Conservation (phyloP, 2,329 filamentous ascomycete species). For the Colletotrichum trifolii region DNA sequence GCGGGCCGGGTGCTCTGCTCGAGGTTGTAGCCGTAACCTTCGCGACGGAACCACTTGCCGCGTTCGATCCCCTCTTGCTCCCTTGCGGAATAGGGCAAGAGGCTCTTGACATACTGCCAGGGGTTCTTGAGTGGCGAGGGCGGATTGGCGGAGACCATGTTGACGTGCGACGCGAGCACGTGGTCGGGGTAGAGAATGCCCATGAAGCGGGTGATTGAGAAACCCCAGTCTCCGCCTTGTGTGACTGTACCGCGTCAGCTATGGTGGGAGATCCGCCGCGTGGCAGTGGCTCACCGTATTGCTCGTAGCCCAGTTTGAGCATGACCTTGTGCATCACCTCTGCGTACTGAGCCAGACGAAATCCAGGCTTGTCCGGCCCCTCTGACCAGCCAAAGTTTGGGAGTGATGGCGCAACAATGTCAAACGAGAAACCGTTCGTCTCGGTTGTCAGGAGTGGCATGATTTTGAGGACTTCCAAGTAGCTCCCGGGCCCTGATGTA, state of each 20-base stretch:
- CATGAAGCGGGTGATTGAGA: constrained; percentile 71
- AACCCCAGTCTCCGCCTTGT: constrained; percentile 80
- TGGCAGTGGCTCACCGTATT: constrained; percentile 58
- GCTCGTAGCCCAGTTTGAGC: constrained; percentile 71
- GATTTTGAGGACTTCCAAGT: constrained; percentile 73
- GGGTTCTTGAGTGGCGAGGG: constrained; percentile 65
- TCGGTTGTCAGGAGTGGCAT: constrained; percentile 58
- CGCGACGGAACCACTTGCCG: constrained; percentile 64
- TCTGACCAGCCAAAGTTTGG: constrained; percentile 66
- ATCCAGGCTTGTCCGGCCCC: constrained; percentile 44
- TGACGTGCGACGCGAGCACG: constrained; percentile 71
- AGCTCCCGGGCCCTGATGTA: constrained; percentile 69
- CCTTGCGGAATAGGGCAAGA: constrained; percentile 62
- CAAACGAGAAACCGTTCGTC: constrained; percentile 56
- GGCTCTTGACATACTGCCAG: constrained; percentile 65
- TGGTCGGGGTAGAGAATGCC: constrained; percentile 67
- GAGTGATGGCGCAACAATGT: constrained; percentile 68
- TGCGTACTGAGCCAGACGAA: constrained; percentile 48
- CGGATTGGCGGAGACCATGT: constrained; percentile 59
- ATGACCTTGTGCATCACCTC: constrained; percentile 76
- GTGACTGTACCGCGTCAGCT: constrained; percentile 49
- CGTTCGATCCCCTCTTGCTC: constrained; percentile 66
- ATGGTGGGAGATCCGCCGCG: constrained; percentile 10
- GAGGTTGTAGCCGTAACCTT: constrained; percentile 69
- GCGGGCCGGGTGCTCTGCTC: constrained; percentile 77